Percentiles rank a stretch among this genome's conserved stretches.
Conservation (phyloP, 192 early-diverging fungal species). For the Entomortierella chlamydospora region DNA sequence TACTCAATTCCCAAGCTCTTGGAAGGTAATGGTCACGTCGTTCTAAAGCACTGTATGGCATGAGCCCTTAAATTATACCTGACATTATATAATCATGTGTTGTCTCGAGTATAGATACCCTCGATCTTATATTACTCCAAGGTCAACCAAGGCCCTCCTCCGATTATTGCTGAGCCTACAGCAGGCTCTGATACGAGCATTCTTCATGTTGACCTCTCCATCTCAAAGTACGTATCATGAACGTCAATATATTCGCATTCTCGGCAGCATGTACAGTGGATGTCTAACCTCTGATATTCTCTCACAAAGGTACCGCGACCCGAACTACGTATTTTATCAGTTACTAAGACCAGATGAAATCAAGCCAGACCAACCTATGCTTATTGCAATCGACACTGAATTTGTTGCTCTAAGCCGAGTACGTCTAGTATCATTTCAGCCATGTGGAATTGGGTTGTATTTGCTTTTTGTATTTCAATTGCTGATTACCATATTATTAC, state of each 20-base stretch:
- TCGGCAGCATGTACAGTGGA: background rate
- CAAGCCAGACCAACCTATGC: constrained; percentile 67
- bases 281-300: background rate
- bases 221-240: constrained; percentile 64
- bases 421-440: background rate
- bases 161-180: constrained; percentile 60
- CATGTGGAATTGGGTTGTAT: background rate
- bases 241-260: background rate
- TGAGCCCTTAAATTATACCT: too few relatives aligned
- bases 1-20: constrained; percentile 63
- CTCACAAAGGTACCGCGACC: constrained; percentile 53
- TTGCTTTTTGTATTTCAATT: background rate
- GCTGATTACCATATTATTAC: too few relatives aligned
- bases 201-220: constrained; percentile 67
- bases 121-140: constrained; percentile 76
- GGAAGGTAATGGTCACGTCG: constrained; percentile 54
- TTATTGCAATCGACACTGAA: constrained; percentile 94
- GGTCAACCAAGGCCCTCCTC: constrained; percentile 62
- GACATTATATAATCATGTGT: too few relatives aligned
- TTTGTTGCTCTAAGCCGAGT: constrained; percentile 87
- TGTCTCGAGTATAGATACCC: constrained; percentile 60
- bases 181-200: constrained; percentile 59
- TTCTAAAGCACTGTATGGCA: too few relatives aligned
- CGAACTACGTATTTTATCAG: constrained; percentile 61
- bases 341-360: constrained; percentile 70